phyloP scores from a whole-genome alignment of 2,329 filamentous ascomycete species.

The Xylariaceae sp. region DNA sequence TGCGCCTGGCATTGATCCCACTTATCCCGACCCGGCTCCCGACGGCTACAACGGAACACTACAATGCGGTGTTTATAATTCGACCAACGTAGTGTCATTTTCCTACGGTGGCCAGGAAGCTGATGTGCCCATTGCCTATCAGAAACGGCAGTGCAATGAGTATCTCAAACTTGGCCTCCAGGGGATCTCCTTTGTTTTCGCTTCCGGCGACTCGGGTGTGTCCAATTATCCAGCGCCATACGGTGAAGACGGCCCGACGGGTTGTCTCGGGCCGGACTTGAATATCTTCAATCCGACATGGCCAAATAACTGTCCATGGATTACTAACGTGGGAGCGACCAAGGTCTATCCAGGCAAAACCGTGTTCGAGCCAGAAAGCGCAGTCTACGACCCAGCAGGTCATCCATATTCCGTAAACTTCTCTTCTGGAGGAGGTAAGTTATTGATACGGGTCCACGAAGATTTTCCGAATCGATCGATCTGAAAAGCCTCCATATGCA shows the following conservation, averaged over 20 bases:
- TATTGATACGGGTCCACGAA: not conserved
- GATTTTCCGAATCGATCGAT: too few species aligned
- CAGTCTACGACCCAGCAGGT: constrained; percentile 6
- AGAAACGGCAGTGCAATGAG: constrained; percentile 43
- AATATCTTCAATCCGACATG: constrained; percentile 36
- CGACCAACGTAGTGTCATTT: constrained; percentile 53
- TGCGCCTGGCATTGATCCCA: constrained; percentile 42
- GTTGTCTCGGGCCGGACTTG: constrained; percentile 34
- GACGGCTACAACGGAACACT: constrained; percentile 43
- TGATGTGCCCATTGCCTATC: constrained; percentile 47
- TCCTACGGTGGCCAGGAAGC: constrained; percentile 50
- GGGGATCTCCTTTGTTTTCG: constrained; percentile 41
- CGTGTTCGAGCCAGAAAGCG: constrained; percentile 14
- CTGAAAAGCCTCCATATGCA: too few species aligned
- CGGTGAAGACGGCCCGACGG: constrained; percentile 20
- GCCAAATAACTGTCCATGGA: constrained; percentile 46
- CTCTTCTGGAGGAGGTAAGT: constrained; percentile 13
- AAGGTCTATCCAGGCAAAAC: constrained; percentile 14
- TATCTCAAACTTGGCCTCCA: constrained; percentile 48
- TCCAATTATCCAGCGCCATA: constrained; percentile 19
- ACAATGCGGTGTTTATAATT: constrained; percentile 36
- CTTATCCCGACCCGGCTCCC: constrained; percentile 42
- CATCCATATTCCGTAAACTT: constrained; percentile 8
- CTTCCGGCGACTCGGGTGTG: constrained; percentile 43
- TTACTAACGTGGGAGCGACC: constrained; percentile 40